These are phyloP conservation scores for Panus rudis DNA, from an alignment of 768 basidiomycete species.

Conservation along the genomic window DNA sequence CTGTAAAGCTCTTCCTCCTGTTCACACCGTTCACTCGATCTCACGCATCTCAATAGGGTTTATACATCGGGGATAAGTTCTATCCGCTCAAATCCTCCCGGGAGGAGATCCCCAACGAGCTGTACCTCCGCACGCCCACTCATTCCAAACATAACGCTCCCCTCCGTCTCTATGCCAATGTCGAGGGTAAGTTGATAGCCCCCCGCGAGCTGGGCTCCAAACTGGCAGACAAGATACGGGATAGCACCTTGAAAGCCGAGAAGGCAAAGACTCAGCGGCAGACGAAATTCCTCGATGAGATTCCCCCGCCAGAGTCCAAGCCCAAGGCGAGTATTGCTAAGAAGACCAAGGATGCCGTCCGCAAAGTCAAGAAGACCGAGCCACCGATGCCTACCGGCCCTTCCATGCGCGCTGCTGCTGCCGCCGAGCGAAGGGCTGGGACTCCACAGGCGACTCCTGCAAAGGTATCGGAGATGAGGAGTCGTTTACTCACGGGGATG, in stretches of 20 bases:
- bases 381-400: conserved; percentile 4
- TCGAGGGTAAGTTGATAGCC: conserved; percentile 66
- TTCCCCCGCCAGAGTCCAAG: too few species aligned
- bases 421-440: too few species aligned
- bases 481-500: too few species aligned
- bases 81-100: conserved; percentile 49
- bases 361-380: conserved; percentile 31
- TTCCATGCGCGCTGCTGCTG: conserved; percentile 3
- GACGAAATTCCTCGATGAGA: conserved; percentile 35
- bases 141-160: conserved; percentile 53
- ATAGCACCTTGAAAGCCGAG: conserved; percentile 30
- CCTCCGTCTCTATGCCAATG: conserved; percentile 67
- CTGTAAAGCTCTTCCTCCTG: conserved; percentile 35
- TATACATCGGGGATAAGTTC: conserved; percentile 58
- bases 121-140: conserved; percentile 61
- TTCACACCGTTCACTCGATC: conserved; percentile 1
- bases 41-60: conserved; percentile 37
- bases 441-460: conserved; percentile 2
- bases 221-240: conserved; percentile 36
- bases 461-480: too few species aligned
- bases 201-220: conserved; percentile 50
- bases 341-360: conserved; percentile 20
- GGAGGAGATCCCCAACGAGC: conserved; percentile 58
- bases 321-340: conserved; percentile 16
- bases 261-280: conserved; percentile 42